Percentiles rank a stretch among this genome's conserved stretches.
Conservation (phyloP, 2,329 filamentous ascomycete species). For the Knufia petricola region DNA sequence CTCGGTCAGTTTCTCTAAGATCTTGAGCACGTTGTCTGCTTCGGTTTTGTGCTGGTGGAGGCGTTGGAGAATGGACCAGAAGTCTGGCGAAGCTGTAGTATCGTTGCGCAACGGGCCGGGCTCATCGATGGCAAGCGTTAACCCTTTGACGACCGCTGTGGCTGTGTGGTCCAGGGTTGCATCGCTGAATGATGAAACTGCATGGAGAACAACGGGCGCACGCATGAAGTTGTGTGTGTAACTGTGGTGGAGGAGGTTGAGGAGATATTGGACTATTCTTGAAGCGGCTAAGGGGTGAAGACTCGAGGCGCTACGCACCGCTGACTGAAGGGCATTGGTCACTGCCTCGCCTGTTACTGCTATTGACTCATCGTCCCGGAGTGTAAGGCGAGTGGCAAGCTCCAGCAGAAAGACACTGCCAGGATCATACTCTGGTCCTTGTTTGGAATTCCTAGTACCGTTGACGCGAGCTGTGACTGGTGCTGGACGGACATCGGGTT, state of each 20-base stretch:
- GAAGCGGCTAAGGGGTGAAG: constrained; percentile 78
- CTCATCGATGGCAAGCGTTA: constrained; percentile 69
- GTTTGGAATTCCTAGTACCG: constrained; percentile 47
- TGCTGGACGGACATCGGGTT: constrained; percentile 62
- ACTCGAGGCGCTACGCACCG: constrained; percentile 68
- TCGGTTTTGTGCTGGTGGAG: constrained; percentile 61
- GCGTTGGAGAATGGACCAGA: constrained; percentile 81
- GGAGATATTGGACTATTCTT: constrained; percentile 74
- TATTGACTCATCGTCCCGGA: constrained; percentile 65
- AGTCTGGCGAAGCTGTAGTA: constrained; percentile 92
- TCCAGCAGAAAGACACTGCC: constrained; percentile 84
- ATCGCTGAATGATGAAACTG: constrained; percentile 77
- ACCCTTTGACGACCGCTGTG: constrained; percentile 63
- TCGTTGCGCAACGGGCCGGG: constrained; percentile 74
- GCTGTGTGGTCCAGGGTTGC: constrained; percentile 67
- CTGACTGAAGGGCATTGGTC: constrained; percentile 66
- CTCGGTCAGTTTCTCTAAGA: constrained; percentile 41
- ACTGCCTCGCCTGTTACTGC: constrained; percentile 66
- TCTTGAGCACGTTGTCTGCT: constrained; percentile 70
- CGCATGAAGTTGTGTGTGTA: constrained; percentile 88
- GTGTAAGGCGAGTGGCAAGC: constrained; percentile 70
- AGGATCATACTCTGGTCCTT: constrained; percentile 66
- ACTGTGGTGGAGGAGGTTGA: constrained; percentile 70
- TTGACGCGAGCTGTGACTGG: constrained; percentile 49
- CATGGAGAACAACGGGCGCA: constrained; percentile 81